These are phyloP conservation scores for Vigna mungo DNA, from an alignment of 306 rosid genomes.

Conservation along the genomic window DNA sequence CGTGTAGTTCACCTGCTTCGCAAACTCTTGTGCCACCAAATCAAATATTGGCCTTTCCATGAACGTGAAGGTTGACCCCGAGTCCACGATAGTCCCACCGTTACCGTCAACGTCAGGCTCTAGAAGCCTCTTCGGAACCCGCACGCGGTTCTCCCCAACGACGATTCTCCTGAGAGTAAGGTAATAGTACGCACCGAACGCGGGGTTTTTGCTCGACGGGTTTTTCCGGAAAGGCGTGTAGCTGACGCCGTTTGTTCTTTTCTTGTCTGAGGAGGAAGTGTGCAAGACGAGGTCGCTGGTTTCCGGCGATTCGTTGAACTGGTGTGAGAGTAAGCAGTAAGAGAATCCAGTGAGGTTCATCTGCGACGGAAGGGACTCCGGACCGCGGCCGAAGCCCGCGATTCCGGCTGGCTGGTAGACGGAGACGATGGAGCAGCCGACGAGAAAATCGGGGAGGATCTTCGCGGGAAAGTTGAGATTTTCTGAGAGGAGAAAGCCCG, in stretches of 20 bases:
- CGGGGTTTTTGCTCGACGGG: slow-evolving; percentile 46
- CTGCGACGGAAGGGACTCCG: slow-evolving; percentile 69
- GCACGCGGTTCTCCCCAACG: slow-evolving; percentile 60
- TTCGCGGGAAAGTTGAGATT: slow-evolving; percentile 58
- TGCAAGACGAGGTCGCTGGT: slow-evolving; percentile 62
- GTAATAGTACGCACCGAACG: slow-evolving; percentile 61
- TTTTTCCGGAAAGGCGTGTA: slow-evolving; percentile 71
- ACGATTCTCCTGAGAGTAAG: slow-evolving; percentile 54
- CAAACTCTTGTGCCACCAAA: slow-evolving; percentile 59
- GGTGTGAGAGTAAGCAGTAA: slow-evolving; percentile 63
- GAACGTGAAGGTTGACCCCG: slow-evolving; percentile 83
- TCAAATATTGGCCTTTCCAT: slow-evolving; percentile 68
- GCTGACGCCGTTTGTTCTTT: slow-evolving; percentile 39
- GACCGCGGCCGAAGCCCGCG: slow-evolving; percentile 81
- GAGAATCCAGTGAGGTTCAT: slow-evolving; percentile 73
- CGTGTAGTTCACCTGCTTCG: slow-evolving; percentile 58
- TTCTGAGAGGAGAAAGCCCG: slow-evolving; percentile 67
- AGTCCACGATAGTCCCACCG: slow-evolving; percentile 80
- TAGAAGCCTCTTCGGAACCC: slow-evolving; percentile 57
- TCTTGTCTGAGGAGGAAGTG: background rate
- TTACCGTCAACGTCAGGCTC: slow-evolving; percentile 56
- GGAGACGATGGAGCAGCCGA: slow-evolving; percentile 77
- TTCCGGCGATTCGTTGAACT: slow-evolving; percentile 58
- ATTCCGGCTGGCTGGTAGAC: slow-evolving; percentile 71
- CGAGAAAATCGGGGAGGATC: slow-evolving; percentile 51